Evolutionary conservation across 2,329 filamentous ascomycete species (phyloP).

Genomic region (Neofusicoccum sp.): DNA sequence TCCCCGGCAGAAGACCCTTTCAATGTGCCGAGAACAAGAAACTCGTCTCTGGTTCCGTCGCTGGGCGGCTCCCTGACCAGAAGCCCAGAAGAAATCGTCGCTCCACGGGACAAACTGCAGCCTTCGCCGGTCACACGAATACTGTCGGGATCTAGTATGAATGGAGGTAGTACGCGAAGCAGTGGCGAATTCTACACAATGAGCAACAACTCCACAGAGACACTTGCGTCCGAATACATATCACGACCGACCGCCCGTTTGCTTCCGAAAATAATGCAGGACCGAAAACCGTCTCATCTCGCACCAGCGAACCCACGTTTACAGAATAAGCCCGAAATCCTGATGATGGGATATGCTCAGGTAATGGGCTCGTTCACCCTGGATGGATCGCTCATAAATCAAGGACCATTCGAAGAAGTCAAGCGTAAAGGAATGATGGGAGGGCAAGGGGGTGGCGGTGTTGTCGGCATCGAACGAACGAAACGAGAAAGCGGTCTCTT

Average conservation of each 20-base stretch:
- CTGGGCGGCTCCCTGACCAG: neutral
- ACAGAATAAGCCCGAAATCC: conserved; percentile 62
- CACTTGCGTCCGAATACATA: conserved; percentile 82
- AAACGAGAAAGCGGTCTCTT: conserved; percentile 79
- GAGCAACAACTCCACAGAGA: conserved; percentile 94
- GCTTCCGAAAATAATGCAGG: neutral
- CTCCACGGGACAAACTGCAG: conserved; percentile 54
- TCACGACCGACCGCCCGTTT: conserved; percentile 37
- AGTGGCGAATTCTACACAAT: conserved; percentile 93
- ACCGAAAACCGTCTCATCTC: conserved; percentile 25
- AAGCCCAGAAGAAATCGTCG: conserved; percentile 7
- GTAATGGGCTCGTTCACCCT: conserved; percentile 88
- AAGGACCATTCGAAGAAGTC: conserved; percentile 88
- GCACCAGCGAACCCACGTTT: conserved; percentile 23
- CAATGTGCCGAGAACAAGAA: neutral
- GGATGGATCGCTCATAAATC: conserved; percentile 86
- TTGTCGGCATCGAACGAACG: conserved; percentile 73
- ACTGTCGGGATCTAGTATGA: conserved; percentile 73
- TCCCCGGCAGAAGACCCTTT: conserved; percentile 8
- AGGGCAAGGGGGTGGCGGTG: conserved; percentile 76
- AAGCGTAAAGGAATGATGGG: conserved; percentile 91
- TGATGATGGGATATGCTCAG: conserved; percentile 98
- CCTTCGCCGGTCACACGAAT: conserved; percentile 63
- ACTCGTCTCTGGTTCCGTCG: neutral
- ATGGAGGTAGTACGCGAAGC: conserved; percentile 74